phyloP scores from a whole-genome alignment of 2,329 filamentous ascomycete species.

The Dothiorella sarmentorum region DNA sequence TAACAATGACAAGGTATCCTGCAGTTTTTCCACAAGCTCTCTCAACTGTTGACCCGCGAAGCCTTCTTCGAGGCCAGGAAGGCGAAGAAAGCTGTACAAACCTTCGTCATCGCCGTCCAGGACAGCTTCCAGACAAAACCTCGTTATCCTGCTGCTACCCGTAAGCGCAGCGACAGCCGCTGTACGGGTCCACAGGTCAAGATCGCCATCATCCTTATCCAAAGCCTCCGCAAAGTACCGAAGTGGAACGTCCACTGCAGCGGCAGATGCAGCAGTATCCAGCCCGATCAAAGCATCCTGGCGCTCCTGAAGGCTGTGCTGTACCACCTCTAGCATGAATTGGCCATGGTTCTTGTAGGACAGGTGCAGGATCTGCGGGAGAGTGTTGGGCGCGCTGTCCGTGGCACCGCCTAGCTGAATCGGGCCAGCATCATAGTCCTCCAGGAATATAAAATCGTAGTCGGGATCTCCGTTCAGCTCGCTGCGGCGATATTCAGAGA shows the following conservation, averaged over 20 bases:
- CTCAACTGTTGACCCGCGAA: constrained; percentile 52
- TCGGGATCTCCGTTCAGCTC: constrained; percentile 50
- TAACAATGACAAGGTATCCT: constrained; percentile 54
- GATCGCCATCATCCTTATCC: constrained; percentile 62
- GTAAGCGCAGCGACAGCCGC: constrained; percentile 56
- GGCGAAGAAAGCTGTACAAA: constrained; percentile 50
- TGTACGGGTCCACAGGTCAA: constrained; percentile 61
- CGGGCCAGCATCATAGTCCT: constrained; percentile 38
- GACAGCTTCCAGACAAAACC: constrained; percentile 62
- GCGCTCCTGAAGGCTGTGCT: constrained; percentile 44
- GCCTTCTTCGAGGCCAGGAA: constrained; percentile 57
- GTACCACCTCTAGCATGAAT: constrained; percentile 76
- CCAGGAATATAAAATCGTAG: constrained; percentile 40
- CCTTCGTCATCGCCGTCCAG: constrained; percentile 59
- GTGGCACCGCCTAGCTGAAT: constrained; percentile 56
- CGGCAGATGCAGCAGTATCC: constrained; percentile 36
- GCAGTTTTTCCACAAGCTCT: constrained; percentile 47
- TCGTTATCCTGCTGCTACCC: constrained; percentile 55
- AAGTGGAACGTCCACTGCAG: constrained; percentile 37
- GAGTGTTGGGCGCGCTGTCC: constrained; percentile 72
- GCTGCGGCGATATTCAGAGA: constrained; percentile 76
- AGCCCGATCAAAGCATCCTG: constrained; percentile 30
- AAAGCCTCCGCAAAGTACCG: constrained; percentile 58
- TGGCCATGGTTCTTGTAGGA: constrained; percentile 95
- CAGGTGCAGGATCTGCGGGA: constrained; percentile 86